Evolutionary conservation across 768 basidiomycete genomes (phyloP), one percentile per base, ranked within the genome.

Genomic region (Neoboletus magnificus): DNA sequence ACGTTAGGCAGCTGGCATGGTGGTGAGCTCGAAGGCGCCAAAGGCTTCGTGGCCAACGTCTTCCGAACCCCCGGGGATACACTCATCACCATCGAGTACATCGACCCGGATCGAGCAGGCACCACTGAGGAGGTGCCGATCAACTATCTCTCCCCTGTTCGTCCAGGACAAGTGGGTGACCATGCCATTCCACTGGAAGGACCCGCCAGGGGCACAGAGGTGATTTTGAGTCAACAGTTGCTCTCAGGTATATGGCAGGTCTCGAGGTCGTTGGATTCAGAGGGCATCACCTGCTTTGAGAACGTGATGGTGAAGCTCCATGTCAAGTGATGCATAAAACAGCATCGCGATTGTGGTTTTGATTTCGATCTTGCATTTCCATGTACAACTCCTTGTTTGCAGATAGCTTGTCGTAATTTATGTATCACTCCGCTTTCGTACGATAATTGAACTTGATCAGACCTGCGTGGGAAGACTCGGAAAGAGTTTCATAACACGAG

Each of bases 121-220:
- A 69, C 74, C 25, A 66, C 67, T 9, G 61, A 70, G 18, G 73
- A 79, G 22, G 71, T 77, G 18, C 74, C 76, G 22, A 69, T 76
- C 55, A 67, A 64, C 42, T 80, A 78, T 52, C 68, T 83, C 25
- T 64, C 59, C 3, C 77, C 80, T 5, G 65, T 79, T 9, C 66
- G 57, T 15, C 81, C 82, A 0, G 54, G 59, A 2, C 52, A 60
- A 13, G 71, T 68, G 41, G 77, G 75, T 9, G 79, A 85, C 41
- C 75, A 75, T 37, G 85, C 82, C 6, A 56, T 87, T 40, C 74
- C 77, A 22, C 67, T 84, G 50, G 73, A 74, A 6, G 84, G 82
- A 1, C 54, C 62, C 20, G 57, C 68, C 36, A 78, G 71, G 59
- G 81, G 80, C 18, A 66, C 65, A 22, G 68, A 76, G 52, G 76